Base-by-base conservation (phyloP, 116 monocot genomes). In the Posidonia oceanica region DNA sequence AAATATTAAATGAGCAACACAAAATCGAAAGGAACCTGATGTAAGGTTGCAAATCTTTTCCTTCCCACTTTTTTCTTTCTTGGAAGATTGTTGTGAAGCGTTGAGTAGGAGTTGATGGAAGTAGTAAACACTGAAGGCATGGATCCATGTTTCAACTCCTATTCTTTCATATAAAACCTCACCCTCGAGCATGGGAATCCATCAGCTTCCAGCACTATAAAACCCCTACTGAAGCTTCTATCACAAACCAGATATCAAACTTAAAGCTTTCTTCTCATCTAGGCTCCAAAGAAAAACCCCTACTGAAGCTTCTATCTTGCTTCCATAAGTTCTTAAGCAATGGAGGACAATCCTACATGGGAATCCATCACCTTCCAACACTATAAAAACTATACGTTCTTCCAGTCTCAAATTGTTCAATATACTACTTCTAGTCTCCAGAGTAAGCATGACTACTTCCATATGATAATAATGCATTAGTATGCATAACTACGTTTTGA, bases 11-110 rank as follows among this genome's bases (percentile, higher is more conserved):
- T 1, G 17, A 12, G 5, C 39, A 57, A 55, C 15, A 56, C 15
- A 54, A 38, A 4, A 57, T 17, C 5, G 39, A 71, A 15, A 21
- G 53, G 10, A 52, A 97, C 92, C 29, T 29, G 29, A 29, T 29
- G 29, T 29, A 29, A 29, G 29, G 29, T 29, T 29, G 29, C 29
- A 29, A 64, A 62, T 97, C 87, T 67, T 87, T 91, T 87, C 97
- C 87, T 69, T 87, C 85, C 92, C 92, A 92, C 67, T 81, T 92
- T 42, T 82, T 70, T 12, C 87, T 72, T 77, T 97, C 92, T 66
- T 66, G 75, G 71, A 97, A 97, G 16, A 97, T 80, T 38, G 87
- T 78, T 36, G 85, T 75, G 77, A 92, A 92, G 3, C 97, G 79
- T 29, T 86, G 81, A 14, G 81, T 83, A 18, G 97, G 92, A 56